Conservation (phyloP, 192 early-diverging fungal genomes). For the Allomyces macrogynus region DNA sequence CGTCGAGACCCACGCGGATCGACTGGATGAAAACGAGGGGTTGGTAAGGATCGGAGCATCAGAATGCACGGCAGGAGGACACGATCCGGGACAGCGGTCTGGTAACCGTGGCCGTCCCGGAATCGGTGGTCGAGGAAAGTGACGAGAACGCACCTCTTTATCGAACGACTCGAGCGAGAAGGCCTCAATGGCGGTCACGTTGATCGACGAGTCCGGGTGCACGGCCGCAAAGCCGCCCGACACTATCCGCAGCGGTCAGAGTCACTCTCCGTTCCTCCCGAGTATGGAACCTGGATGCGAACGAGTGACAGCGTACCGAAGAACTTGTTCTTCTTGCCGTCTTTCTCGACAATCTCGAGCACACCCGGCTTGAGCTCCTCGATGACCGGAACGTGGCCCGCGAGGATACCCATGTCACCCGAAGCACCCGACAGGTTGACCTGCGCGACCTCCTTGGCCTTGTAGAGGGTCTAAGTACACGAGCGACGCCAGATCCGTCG, state of each 20-base stretch:
- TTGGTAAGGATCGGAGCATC: background rate
- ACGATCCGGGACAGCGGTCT: too few relatives aligned
- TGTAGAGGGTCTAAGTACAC: conserved; percentile 36
- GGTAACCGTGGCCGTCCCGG: too few relatives aligned
- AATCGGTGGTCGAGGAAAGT: background rate
- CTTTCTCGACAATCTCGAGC: conserved; percentile 57
- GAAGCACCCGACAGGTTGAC: conserved; percentile 82
- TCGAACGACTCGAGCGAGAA: conserved; percentile 74
- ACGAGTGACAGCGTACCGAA: conserved; percentile 42
- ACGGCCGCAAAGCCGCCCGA: conserved; percentile 92
- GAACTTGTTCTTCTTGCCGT: conserved; percentile 62
- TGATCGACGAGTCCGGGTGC: conserved; percentile 86
- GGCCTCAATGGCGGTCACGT: conserved; percentile 95
- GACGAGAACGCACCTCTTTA: conserved; percentile 28
- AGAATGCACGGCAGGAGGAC: too few relatives aligned
- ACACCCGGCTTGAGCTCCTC: conserved; percentile 84
- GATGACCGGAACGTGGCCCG: conserved; percentile 91
- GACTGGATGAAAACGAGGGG: conserved; percentile 16
- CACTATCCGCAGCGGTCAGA: conserved; percentile 20
- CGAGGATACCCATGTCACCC: conserved; percentile 95
- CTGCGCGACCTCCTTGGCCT: conserved; percentile 54
- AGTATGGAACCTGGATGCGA: too few relatives aligned
- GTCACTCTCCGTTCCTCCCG: too few relatives aligned
- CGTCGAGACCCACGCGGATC: conserved; percentile 50
- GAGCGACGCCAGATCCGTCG: background rate